Percentiles rank a stretch among this genome's conserved stretches.
phyloP scores from a whole-genome alignment of 2,329 filamentous ascomycete species.

The Exophiala spinifera region DNA sequence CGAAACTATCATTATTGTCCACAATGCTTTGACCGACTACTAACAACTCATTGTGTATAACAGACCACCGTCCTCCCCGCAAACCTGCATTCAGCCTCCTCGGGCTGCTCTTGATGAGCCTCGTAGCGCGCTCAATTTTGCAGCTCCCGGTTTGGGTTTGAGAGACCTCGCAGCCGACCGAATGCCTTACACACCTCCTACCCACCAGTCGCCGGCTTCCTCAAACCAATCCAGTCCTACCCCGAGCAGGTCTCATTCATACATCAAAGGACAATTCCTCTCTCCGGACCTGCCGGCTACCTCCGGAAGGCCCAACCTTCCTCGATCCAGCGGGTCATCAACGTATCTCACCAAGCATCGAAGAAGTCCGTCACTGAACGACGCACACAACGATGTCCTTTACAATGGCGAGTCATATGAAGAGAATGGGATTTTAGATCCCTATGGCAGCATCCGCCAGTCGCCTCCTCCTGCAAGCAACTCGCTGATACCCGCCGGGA shows the following conservation, averaged over 20 bases:
- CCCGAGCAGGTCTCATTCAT: conserved; percentile 51
- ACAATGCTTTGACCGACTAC: conserved; percentile 19
- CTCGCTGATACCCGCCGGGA: conserved; percentile 73
- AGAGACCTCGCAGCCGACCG: conserved; percentile 31
- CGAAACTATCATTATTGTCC: conserved; percentile 20
- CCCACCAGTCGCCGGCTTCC: conserved; percentile 56
- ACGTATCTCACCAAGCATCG: conserved; percentile 62
- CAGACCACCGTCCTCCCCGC: conserved; percentile 13
- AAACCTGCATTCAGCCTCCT: conserved; percentile 15
- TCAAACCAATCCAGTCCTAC: conserved; percentile 53
- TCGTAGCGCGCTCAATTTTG: conserved; percentile 17
- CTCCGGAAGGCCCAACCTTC: conserved; percentile 47
- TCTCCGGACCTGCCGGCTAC: conserved; percentile 33
- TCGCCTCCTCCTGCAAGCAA: conserved; percentile 80
- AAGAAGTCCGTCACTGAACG: conserved; percentile 53
- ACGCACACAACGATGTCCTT: conserved; percentile 32
- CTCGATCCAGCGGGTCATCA: conserved; percentile 57
- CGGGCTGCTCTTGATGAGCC: conserved; percentile 28
- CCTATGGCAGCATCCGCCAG: conserved; percentile 67
- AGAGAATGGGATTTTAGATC: conserved; percentile 32
- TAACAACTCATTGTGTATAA: conserved; percentile 17
- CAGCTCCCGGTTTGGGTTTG: conserved; percentile 21
- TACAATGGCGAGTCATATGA: conserved; percentile 23
- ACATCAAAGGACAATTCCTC: conserved; percentile 33
- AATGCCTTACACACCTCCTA: conserved; percentile 52